phyloP scores from a whole-genome alignment of 768 basidiomycete species.

The Cyathus striatus region DNA sequence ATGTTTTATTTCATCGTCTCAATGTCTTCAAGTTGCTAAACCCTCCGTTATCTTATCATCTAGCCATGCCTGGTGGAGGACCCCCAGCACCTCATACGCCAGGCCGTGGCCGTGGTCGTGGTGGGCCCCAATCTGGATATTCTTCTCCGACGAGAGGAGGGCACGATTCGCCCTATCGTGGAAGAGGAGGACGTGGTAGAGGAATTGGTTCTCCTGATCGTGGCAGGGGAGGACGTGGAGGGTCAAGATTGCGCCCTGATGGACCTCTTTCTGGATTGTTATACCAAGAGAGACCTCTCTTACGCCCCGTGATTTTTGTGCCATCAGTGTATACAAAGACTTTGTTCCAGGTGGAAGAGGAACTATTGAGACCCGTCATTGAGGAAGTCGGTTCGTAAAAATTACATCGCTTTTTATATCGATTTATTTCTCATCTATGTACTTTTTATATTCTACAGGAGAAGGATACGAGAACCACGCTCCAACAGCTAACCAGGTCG shows the following conservation, averaged over 20 bases:
- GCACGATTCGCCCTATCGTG: conserved; percentile 13
- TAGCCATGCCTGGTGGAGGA: neutral
- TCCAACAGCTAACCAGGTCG: conserved; percentile 68
- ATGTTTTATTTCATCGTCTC: neutral
- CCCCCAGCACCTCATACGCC: neutral
- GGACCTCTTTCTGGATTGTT: conserved; percentile 53
- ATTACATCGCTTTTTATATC: too few relatives aligned
- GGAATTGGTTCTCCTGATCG: conserved; percentile 18
- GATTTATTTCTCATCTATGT: neutral
- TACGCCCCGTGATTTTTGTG: conserved; percentile 70
- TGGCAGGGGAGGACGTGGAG: conserved; percentile 18
- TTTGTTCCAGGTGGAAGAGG: conserved; percentile 56
- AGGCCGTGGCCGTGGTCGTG: conserved; percentile 1
- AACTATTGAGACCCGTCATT: conserved; percentile 48
- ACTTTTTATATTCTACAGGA: conserved; percentile 21
- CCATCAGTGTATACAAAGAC: conserved; percentile 45
- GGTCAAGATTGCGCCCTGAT: conserved; percentile 27
- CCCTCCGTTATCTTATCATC: neutral
- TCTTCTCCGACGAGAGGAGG: conserved; percentile 8
- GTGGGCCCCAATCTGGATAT: conserved; percentile 1
- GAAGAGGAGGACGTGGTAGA: conserved; percentile 12
- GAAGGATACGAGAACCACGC: conserved; percentile 49
- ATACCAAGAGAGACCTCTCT: conserved; percentile 51
- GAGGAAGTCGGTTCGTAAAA: conserved; percentile 48
- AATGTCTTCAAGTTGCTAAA: neutral